Base-by-base conservation (phyloP, 805 yeast species). In the Pichia paraexigua region DNA sequence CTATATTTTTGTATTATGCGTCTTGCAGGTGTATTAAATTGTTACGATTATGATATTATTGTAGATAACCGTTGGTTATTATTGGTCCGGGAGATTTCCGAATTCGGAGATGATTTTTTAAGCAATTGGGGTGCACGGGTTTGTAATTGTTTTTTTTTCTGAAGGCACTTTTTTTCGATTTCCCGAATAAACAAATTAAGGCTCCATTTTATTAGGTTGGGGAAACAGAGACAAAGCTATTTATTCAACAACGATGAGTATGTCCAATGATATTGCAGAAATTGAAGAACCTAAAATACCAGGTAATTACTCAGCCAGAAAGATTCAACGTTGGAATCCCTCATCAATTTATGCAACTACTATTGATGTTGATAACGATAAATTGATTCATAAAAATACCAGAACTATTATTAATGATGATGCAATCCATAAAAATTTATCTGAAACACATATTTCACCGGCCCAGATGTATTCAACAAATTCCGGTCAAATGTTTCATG, bases 401-500 rank as follows among this genome's bases (percentile, higher is more conserved):
- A 32, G n/a, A 32, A 32, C 37, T 32, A 32, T 44, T 68, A 63
- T 43, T 20, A 47, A 46, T 41, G 58, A 60, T 4, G 88, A 82
- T 61, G 88, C 83, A 45, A 88, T 88, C 35, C 96, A 89, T 62
- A 76, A 77, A 41, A 71, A 74, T 37, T 71, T 82, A 20, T 77
- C 80, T 40, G 77, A 82, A 24, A 75, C 77, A 55, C 83, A 84
- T 61, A 79, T 87, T 18, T 83, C 94, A 2, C 97, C 97, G 1
- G 97, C 95, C 0, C 99, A 92, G 68, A 72, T 91, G 44, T 92
- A 92, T 66, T 83, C 95, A 13, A 92, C 98, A 0, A 96, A 89
- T 52, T 81, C 91, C 0, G 99, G 99, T 0, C 78, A 89, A 56
- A 74, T 94, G 60, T 94, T 88, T 71, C 98, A 94, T 62, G 98